Evolutionary conservation across 352 stramenopile genomes (phyloP).

Genomic region (Phytophthora multivora): DNA sequence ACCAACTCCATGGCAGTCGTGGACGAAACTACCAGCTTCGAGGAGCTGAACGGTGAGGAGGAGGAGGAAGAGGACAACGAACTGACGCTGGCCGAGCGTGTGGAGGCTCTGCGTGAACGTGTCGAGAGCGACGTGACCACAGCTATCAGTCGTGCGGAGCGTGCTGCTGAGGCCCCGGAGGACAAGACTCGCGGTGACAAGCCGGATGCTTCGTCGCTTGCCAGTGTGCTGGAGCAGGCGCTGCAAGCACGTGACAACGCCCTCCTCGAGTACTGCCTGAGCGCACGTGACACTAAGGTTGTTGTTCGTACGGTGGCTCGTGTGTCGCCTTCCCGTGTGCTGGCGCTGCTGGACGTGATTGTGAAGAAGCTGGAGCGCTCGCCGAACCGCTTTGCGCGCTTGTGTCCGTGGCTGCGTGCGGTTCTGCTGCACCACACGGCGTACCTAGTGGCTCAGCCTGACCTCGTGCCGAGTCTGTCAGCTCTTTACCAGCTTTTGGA

Average conservation of each 20-base stretch:
- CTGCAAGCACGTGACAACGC: slow-evolving; percentile 88
- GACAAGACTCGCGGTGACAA: slow-evolving; percentile 42
- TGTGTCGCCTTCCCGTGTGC: slow-evolving; percentile 73
- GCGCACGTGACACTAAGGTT: slow-evolving; percentile 77
- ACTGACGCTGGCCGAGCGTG: slow-evolving; percentile 73
- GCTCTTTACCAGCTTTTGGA: slow-evolving; percentile 87
- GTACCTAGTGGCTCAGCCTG: slow-evolving; percentile 83
- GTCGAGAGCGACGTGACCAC: slow-evolving; percentile 74
- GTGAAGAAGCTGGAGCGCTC: slow-evolving; percentile 86
- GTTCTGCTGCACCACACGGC: slow-evolving; percentile 86
- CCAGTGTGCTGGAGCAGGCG: slow-evolving; percentile 82
- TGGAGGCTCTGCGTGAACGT: slow-evolving; percentile 77
- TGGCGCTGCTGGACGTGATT: slow-evolving; percentile 78
- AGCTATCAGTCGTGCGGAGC: slow-evolving; percentile 58
- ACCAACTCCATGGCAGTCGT: slow-evolving; percentile 61
- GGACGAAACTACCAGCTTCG: slow-evolving; percentile 63
- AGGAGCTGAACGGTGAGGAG: slow-evolving; percentile 54
- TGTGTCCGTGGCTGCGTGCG: slow-evolving; percentile 85
- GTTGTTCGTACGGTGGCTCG: slow-evolving; percentile 79
- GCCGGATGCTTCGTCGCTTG: slow-evolving; percentile 83
- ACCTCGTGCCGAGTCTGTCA: slow-evolving; percentile 82
- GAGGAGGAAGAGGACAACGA: slow-evolving; percentile 59
- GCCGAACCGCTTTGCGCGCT: slow-evolving; percentile 71
- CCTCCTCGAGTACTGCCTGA: slow-evolving; percentile 84
- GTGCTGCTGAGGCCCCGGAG: slow-evolving; percentile 42